Base-by-base conservation (phyloP, 176 grass and related monocot species). In the Carex myosuroides region DNA sequence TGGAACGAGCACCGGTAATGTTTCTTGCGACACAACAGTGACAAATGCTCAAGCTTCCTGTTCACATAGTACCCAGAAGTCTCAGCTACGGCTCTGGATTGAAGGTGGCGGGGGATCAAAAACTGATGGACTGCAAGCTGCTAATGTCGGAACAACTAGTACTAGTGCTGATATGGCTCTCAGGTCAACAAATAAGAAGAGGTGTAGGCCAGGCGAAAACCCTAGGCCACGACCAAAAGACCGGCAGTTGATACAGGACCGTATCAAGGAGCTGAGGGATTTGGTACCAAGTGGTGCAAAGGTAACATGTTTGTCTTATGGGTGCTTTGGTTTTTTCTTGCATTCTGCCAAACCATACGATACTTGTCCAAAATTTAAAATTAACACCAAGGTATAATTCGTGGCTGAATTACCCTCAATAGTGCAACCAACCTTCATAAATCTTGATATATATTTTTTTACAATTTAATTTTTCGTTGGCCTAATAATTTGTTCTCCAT, bases 181-280 rank as follows among this genome's bases (percentile, higher is more conserved):
- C 32, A 80, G 86, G 70, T 90, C 86, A 81, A 64, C 61, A 72
- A 90, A 84, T 58, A 57, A 80, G 26, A 93, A 93, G 84, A 93
- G 88, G 79, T 44, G 70, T 70, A 90, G 88, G 79, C 65, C 80
- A 33, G 91, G 86, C 56, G 91, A 93, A 82, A 88, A 44, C 26
- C 80, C 88, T 75, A 90, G 66, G 84, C 88, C 91, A 32, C 82
- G 88, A 61, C 91, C 88, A 13, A 93, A 93, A 85, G 91, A 93
- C 73, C 68, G 91, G n/a, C 91, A 93, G 60, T 86, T 93, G 88
- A 93, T 93, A 84, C 88, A 93, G 83, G 91, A 93, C 80, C 88
- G 86, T 33, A 90, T 93, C 54, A 93, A 90, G 52, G 91, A 93
- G 37, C 86, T 93, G 52, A 79, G 91, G 64, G 88, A 93, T 90